Base-by-base conservation (phyloP, 306 rosid species). In the Rubus idaeus region DNA sequence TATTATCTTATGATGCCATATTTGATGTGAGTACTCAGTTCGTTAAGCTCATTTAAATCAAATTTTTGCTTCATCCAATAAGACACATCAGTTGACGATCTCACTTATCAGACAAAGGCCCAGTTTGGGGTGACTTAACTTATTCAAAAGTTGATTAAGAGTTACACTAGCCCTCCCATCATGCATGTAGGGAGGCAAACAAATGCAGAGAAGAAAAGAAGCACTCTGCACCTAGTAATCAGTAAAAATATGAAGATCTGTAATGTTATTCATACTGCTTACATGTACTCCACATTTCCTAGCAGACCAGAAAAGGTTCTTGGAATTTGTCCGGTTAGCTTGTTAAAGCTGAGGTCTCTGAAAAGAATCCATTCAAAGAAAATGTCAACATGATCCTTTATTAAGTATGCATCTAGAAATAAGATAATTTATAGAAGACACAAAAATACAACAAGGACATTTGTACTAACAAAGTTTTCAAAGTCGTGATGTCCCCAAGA, bases 341-440 rank as follows among this genome's bases (percentile, higher is more conserved):
- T 84, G 85, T 93, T 93, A 73, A 86, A 89, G 84, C 98, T 88
- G 70, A 94, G 89, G 80, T 94, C 98, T 84, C 96, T 94, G 94
- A 71, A 81, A 67, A 42, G 20, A 6, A 69, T 63, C 47, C 20
- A 47, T 16, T 58, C 8, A 5, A 45, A 45, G 49, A 62, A 62
- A 35, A 5, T 60, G 41, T 35, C 35, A 35, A 35, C n/a, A 30
- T 16, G 65, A 45, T 39, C 47, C 42, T 40, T 51, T 10, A 41
- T 8, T 9, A 26, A n/a, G 10, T 12, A 50, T 3, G 45, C 55
- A 23, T 44, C 73, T 50, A 61, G 10, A 20, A 53, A 23, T 23
- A 21, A 37, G 41, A 64, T 12, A 12, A 69, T 45, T 39, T 50
- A 75, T 75, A 1, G 72, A n/a, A 21, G 9, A 20, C 42, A 45